Conservation (phyloP, 2,329 filamentous ascomycete genomes). For the Colletotrichum sp. region DNA sequence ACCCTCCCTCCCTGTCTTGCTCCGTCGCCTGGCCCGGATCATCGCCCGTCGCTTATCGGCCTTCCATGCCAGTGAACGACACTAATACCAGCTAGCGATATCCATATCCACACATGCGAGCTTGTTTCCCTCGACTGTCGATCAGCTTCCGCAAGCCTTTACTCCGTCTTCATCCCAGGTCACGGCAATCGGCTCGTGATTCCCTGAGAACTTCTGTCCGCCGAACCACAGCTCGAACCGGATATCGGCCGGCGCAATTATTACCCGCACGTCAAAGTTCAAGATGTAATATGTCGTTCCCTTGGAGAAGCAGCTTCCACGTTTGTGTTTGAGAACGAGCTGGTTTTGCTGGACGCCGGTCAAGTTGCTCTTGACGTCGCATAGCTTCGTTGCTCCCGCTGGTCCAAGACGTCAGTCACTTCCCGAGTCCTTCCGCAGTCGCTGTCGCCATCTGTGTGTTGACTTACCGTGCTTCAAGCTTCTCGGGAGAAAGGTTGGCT, state of each 20-base stretch:
- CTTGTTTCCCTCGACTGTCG: background rate
- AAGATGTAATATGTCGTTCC: constrained; percentile 43
- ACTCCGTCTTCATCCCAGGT: constrained; percentile 35
- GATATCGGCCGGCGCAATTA: constrained; percentile 61
- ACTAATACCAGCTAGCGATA: background rate
- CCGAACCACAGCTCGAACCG: constrained; percentile 49
- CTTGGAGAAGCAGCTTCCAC: constrained; percentile 34
- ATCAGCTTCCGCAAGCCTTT: background rate
- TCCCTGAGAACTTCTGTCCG: constrained; percentile 41
- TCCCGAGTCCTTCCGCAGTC: background rate
- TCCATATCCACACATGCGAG: background rate
- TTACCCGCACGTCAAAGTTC: constrained; percentile 55
- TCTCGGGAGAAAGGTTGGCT: constrained; percentile 37
- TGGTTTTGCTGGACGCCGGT: constrained; percentile 41
- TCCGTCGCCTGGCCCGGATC: background rate
- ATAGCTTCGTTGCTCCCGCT: constrained; percentile 43
- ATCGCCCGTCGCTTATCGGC: background rate
- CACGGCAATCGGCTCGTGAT: constrained; percentile 41
- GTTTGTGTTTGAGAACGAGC: constrained; percentile 40
- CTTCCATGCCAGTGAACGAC: background rate
- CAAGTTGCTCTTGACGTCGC: constrained; percentile 45
- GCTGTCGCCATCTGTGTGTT: background rate
- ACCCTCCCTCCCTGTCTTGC: background rate
- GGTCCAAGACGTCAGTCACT: background rate
- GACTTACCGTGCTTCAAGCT: constrained; percentile 41